Percentiles rank a stretch among this genome's conserved stretches.
Conservation (phyloP, 805 yeast species). For the Candida awuae region DNA sequence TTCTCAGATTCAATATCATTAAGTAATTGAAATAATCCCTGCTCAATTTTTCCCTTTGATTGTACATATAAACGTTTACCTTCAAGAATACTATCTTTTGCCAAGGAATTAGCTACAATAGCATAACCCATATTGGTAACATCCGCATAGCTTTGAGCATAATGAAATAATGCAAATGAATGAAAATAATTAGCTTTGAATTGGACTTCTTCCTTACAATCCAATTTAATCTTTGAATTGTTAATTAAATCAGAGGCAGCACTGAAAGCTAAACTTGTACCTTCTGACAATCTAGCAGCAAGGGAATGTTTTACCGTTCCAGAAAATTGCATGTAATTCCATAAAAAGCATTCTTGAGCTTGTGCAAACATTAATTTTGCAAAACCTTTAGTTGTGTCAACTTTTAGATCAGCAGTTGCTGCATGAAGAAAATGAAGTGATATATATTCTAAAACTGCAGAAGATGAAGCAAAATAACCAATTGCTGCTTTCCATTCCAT, state of each 20-base stretch:
- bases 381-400: slow-evolving; percentile 59
- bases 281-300: slow-evolving; percentile 64
- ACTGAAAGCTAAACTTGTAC: slow-evolving; percentile 50
- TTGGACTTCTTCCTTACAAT: slow-evolving; percentile 45
- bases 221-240: slow-evolving; percentile 22
- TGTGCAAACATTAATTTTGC: slow-evolving; percentile 68
- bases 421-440: slow-evolving; percentile 82
- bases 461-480: slow-evolving; percentile 59
- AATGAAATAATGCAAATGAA: slow-evolving; percentile 53
- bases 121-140: slow-evolving; percentile 65
- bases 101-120: slow-evolving; percentile 51
- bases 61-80: neutral
- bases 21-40: slow-evolving; percentile 2
- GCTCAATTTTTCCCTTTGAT: neutral
- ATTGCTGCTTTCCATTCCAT: slow-evolving; percentile 51
- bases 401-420: slow-evolving; percentile 70
- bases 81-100: neutral
- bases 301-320: slow-evolving; percentile 51
- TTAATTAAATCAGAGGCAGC: slow-evolving; percentile 41
- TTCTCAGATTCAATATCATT: slow-evolving; percentile 12
- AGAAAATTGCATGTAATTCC: slow-evolving; percentile 44
- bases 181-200: slow-evolving; percentile 49
- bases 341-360: slow-evolving; percentile 76
- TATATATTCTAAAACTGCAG: slow-evolving; percentile 67
- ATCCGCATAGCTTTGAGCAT: slow-evolving; percentile 47